phyloP scores from a whole-genome alignment of 108 stramenopile species.

The Cyclotella sp. region DNA sequence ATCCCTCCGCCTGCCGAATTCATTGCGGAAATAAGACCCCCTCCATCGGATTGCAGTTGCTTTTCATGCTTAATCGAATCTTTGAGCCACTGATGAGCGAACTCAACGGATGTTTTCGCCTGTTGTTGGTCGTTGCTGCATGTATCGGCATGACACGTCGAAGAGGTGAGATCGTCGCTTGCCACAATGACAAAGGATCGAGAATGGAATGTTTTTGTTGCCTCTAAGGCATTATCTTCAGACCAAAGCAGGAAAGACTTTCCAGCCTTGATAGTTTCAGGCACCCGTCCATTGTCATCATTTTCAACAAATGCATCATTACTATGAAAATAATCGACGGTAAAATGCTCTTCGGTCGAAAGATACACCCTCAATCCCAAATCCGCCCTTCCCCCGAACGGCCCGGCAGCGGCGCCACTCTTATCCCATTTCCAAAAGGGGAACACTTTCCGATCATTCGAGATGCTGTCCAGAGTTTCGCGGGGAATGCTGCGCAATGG shows the following conservation, averaged over 20 bases:
- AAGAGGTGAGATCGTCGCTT: constrained; percentile 40
- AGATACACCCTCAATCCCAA: constrained; percentile 77
- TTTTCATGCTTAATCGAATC: constrained; percentile 59
- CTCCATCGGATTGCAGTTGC: constrained; percentile 57
- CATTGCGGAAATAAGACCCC: constrained; percentile 77
- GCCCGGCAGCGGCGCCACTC: neutral
- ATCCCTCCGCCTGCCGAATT: constrained; percentile 86
- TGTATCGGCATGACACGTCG: constrained; percentile 37
- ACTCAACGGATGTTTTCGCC: constrained; percentile 50
- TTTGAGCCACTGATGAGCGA: constrained; percentile 73
- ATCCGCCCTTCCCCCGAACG: constrained; percentile 11
- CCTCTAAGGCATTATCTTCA: constrained; percentile 47
- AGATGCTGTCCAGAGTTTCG: constrained; percentile 28
- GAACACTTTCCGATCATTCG: constrained; percentile 42
- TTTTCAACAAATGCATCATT: constrained; percentile 51
- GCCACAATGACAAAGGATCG: constrained; percentile 64
- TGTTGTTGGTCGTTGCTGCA: constrained; percentile 25
- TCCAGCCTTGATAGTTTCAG: constrained; percentile 33
- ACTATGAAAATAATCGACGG: constrained; percentile 44
- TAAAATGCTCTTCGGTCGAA: constrained; percentile 51
- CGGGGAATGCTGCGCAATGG: constrained; percentile 39
- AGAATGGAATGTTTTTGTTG: constrained; percentile 42
- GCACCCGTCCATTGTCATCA: constrained; percentile 1
- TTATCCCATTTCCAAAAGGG: constrained; percentile 47
- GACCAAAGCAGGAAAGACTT: constrained; percentile 49